Evolutionary conservation across 148 eudicot genomes (phyloP), one percentile per base, ranked within the genome.

Genomic region (Vaccinium darrowii): DNA sequence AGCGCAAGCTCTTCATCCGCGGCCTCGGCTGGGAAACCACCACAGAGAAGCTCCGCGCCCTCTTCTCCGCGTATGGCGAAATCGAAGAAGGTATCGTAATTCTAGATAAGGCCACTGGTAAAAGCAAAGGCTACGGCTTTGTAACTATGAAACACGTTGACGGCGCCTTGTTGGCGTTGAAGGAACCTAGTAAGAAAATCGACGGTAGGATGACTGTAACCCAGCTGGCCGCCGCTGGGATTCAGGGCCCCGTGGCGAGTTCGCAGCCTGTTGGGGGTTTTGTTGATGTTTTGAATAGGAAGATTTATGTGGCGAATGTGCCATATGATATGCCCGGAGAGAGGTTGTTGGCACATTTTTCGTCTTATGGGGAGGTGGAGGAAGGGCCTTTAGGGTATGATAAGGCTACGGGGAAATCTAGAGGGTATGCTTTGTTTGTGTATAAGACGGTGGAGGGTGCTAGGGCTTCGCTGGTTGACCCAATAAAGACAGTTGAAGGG

Each of bases 371-470:
- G 18, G 95, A 93, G 87, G 87, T 92, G 12, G 98, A 95, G 85
- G 94, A 93, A 62, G 98, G 98, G 52, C 98, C 98, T 0, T 82
- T 95, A 53, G 98, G 98, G 63, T 92, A 90, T 18, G 97, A 95
- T 88, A 95, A 92, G 93, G 89, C 87, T 27, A 93, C 95, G 0
- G 98, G 97, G 69, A 95, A 93, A 86, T 89, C 92, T 0, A 93
- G 88, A 71, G 98, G 98, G 71, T 95, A 88, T 82, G 97, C 95
- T 1, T 71, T 93, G 87, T 93, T 95, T 86, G 97, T 95, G 69
- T 95, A 95, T 78, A 95, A 93, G 88, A 93, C 92, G 7, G 85
- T 86, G 0, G 94, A 95, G 82, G 93, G 80, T 0, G 98, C 97
- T 0, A 91, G 89, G 43, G 88, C 93, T 4, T 85, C 94, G 3